A percentile compares a stretch with the other conserved stretches of the same genome.
These are phyloP conservation scores for Epicoccum sorghinum DNA, from an alignment of 2,329 filamentous ascomycete species.

Conservation along the genomic window DNA sequence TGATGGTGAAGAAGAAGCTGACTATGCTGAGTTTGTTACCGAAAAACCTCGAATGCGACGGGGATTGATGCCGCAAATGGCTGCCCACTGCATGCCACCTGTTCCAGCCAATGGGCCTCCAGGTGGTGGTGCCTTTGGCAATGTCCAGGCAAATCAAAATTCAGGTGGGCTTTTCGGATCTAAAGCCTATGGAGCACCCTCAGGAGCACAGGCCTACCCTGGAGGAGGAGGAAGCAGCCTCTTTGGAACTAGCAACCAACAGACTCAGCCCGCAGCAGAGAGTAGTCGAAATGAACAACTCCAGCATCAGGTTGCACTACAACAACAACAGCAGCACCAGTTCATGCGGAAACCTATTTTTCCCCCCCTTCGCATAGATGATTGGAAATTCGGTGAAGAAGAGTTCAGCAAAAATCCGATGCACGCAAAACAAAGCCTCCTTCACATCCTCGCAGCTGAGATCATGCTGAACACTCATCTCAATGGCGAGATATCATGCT, in stretches of 20 bases:
- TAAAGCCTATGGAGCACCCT: not conserved
- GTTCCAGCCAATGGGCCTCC: too few relatives aligned
- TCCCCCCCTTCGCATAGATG: too few relatives aligned
- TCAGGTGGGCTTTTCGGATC: too few relatives aligned
- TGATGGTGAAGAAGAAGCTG: slow-evolving; percentile 43
- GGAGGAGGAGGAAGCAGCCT: not conserved
- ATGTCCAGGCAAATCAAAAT: too few relatives aligned
- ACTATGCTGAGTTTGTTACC: slow-evolving; percentile 12
- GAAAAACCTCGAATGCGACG: not conserved
- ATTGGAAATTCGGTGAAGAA: slow-evolving; percentile 8
- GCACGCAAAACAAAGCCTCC: slow-evolving; percentile 37
- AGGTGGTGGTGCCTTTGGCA: too few relatives aligned
- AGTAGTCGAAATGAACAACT: too few relatives aligned
- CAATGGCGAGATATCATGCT: slow-evolving; percentile 37
- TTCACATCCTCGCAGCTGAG: slow-evolving; percentile 40
- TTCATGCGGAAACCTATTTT: too few relatives aligned
- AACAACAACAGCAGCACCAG: too few relatives aligned
- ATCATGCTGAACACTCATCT: slow-evolving; percentile 40
- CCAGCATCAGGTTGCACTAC: too few relatives aligned
- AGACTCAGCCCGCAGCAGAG: not conserved
- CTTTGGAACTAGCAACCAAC: not conserved
- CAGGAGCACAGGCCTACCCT: not conserved
- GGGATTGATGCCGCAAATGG: too few relatives aligned
- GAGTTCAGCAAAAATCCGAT: slow-evolving; percentile 33
- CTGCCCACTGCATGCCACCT: too few relatives aligned